Percentiles rank a stretch among this genome's conserved stretches.
Conservation (phyloP, 1,284 basidiomycete genomes). For the Puccinia sorghi region DNA sequence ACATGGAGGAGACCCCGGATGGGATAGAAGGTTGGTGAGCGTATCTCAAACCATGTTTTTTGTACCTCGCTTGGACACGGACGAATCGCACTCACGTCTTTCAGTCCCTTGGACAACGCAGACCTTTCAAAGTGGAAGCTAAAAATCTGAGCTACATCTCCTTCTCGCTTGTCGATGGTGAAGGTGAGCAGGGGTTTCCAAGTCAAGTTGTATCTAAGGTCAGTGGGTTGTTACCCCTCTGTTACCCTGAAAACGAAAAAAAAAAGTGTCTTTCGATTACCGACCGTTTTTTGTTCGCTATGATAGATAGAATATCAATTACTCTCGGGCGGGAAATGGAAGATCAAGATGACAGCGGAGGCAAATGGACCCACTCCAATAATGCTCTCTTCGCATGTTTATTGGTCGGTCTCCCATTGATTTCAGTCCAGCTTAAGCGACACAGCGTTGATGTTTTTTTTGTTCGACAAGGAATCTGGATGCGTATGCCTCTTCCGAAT, state of each 20-base stretch:
- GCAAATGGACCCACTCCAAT: slow-evolving; percentile 65
- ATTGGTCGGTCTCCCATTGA: slow-evolving; percentile 59
- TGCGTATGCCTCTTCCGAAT: slow-evolving; percentile 63
- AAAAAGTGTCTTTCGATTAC: too few species aligned
- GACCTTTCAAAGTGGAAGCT: slow-evolving; percentile 33
- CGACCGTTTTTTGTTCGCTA: too few species aligned
- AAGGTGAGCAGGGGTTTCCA: slow-evolving; percentile 47
- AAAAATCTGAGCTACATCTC: slow-evolving; percentile 44
- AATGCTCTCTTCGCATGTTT: slow-evolving; percentile 62
- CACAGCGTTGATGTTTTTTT: neutral
- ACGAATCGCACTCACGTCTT: neutral
- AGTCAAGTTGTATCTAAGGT: slow-evolving; percentile 27
- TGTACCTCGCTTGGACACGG: neutral
- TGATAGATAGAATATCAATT: slow-evolving; percentile 65
- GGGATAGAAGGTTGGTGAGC: slow-evolving; percentile 40
- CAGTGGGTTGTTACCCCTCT: neutral
- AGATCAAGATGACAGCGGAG: slow-evolving; percentile 62
- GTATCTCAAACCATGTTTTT: neutral
- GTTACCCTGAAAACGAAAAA: neutral
- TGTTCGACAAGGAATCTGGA: slow-evolving; percentile 61
- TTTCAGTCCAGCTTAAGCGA: too few species aligned
- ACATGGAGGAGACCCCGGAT: slow-evolving; percentile 45
- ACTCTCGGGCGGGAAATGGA: slow-evolving; percentile 61
- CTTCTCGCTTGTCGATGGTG: slow-evolving; percentile 30
- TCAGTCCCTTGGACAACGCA: neutral